A percentile compares a stretch with the other conserved stretches of the same genome.
Conservation (phyloP, 306 rosid genomes). For the Dalbergia cochinchinensis region DNA sequence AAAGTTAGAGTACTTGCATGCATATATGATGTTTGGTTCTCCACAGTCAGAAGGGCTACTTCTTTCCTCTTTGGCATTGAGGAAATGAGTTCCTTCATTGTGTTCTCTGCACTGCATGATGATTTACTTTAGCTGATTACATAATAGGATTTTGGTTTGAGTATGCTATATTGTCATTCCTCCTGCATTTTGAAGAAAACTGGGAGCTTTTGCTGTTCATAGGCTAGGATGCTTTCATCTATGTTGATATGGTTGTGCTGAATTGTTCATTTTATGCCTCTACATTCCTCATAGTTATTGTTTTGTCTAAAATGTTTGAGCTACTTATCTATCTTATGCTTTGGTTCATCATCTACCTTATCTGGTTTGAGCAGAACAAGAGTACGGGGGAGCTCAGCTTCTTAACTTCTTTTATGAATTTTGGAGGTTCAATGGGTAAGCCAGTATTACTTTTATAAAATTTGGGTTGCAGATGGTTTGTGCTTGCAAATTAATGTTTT, state of each 20-base stretch:
- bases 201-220: constrained; percentile 27
- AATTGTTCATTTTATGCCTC: constrained; percentile 33
- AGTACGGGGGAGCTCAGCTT: constrained; percentile 99
- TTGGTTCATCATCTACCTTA: constrained; percentile 36
- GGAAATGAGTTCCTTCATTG: constrained; percentile 30
- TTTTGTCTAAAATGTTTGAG: constrained; percentile 16
- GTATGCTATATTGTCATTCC: constrained; percentile 28
- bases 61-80: constrained; percentile 21
- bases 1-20: constrained; percentile 26
- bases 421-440: constrained; percentile 93
- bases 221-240: constrained; percentile 23
- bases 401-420: constrained; percentile 89
- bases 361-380: constrained; percentile 73
- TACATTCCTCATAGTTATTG: constrained; percentile 1
- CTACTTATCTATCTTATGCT: constrained; percentile 25
- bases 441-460: constrained; percentile 25
- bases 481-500: constrained; percentile 9
- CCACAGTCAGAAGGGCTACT: neutral
- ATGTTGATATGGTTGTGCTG: constrained; percentile 40
- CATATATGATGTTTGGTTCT: constrained; percentile 21
- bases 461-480: constrained; percentile 35
- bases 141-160: constrained; percentile 22
- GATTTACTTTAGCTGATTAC: constrained; percentile 28
- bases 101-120: constrained; percentile 13
- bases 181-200: constrained; percentile 33